Evolutionary conservation across 805 yeast species (phyloP).

Genomic region (Monosporozyma yasuniensis): DNA sequence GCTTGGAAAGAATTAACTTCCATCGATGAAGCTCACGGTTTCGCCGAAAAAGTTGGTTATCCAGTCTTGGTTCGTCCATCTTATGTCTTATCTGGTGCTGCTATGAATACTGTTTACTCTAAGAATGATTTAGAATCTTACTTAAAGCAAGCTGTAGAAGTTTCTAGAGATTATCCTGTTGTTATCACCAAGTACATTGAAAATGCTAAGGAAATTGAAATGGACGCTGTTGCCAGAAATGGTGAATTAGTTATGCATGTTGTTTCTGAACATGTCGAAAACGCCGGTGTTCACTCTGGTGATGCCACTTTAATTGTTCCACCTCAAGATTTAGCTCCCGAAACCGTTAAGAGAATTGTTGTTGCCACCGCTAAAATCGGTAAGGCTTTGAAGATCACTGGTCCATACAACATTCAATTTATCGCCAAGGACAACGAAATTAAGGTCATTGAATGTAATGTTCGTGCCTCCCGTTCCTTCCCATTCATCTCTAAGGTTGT

Average conservation of each 20-base stretch:
- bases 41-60: slow-evolving; percentile 83
- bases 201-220: slow-evolving; percentile 94
- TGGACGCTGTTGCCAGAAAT: slow-evolving; percentile 96
- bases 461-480: slow-evolving; percentile 98
- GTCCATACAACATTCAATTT: slow-evolving; percentile 95
- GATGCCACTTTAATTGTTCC: slow-evolving; percentile 97
- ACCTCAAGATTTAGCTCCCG: slow-evolving; percentile 89
- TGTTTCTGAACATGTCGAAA: slow-evolving; percentile 96
- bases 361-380: slow-evolving; percentile 96
- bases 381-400: slow-evolving; percentile 87
- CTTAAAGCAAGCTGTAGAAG: slow-evolving; percentile 90
- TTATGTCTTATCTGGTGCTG: slow-evolving; percentile 95
- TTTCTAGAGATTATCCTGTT: slow-evolving; percentile 95
- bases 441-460: slow-evolving; percentile 97
- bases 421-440: slow-evolving; percentile 92
- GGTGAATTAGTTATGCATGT: slow-evolving; percentile 95
- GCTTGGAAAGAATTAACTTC: slow-evolving; percentile 98
- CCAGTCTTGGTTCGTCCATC: slow-evolving; percentile 98
- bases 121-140: slow-evolving; percentile 80
- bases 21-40: slow-evolving; percentile 81
- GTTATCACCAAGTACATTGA: slow-evolving; percentile 95
- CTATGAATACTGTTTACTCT: slow-evolving; percentile 94
- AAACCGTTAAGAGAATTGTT: slow-evolving; percentile 83
- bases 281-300: slow-evolving; percentile 99
- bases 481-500: slow-evolving; percentile 97